phyloP scores from a whole-genome alignment of 805 yeast genomes.

The Schizosaccharomyces cryophilus region DNA sequence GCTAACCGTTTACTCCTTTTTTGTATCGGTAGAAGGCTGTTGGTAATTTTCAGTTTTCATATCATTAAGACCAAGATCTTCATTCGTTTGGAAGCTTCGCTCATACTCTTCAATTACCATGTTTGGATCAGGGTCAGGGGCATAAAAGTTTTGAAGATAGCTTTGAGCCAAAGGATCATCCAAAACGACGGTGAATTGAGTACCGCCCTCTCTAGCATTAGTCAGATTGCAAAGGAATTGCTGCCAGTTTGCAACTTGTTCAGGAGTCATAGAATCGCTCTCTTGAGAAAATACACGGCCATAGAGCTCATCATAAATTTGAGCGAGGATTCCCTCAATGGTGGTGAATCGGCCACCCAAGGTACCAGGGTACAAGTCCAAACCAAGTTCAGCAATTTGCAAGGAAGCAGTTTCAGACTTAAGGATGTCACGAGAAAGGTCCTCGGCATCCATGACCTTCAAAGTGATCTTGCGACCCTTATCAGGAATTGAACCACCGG shows the following conservation, averaged over 20 bases:
- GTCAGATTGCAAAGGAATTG: conserved; percentile 48
- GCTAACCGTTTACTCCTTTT: neutral
- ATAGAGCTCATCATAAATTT: conserved; percentile 74
- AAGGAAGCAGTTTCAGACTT: conserved; percentile 85
- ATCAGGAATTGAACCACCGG: conserved; percentile 88
- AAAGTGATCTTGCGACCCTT: conserved; percentile 55
- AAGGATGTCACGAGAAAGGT: conserved; percentile 76
- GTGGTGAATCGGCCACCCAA: conserved; percentile 96
- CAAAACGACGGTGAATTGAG: conserved; percentile 64
- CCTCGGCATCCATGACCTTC: conserved; percentile 67
- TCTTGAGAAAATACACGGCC: conserved; percentile 62
- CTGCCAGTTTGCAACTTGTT: conserved; percentile 60
- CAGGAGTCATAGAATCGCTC: conserved; percentile 73
- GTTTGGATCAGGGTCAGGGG: conserved; percentile 94
- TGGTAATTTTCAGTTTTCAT: conserved; percentile 13
- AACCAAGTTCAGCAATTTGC: conserved; percentile 59
- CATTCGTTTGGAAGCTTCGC: conserved; percentile 58
- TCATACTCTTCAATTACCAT: conserved; percentile 79
- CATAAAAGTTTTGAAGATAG: conserved; percentile 91
- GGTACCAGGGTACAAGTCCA: conserved; percentile 88
- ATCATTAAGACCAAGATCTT: conserved; percentile 54
- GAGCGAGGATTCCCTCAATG: conserved; percentile 71
- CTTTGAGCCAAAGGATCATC: conserved; percentile 90
- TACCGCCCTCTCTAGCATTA: conserved; percentile 58
- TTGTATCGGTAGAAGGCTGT: neutral